These are phyloP conservation scores for Ophiostoma himal-ulmi DNA, from an alignment of 2,329 filamentous ascomycete genomes.

Conservation along the genomic window DNA sequence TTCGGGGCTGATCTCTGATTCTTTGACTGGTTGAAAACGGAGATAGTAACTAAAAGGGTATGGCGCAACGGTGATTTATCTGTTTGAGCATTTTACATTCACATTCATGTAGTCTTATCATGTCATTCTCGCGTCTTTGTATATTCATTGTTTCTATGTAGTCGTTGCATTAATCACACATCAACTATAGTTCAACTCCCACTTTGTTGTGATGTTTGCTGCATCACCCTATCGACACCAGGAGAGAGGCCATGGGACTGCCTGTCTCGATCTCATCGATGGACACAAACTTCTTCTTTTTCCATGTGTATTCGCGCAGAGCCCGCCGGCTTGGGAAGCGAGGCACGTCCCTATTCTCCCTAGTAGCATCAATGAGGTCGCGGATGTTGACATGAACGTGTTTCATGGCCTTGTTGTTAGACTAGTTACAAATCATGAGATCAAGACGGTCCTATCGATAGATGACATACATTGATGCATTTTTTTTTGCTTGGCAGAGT, in stretches of 20 bases:
- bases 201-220: neutral
- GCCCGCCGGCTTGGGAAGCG: neutral
- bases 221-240: neutral
- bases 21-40: neutral
- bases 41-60: constrained; percentile 1
- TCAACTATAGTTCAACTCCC: constrained; percentile 33
- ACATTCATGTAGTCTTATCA: neutral
- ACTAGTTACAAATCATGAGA: neutral
- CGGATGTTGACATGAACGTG: neutral
- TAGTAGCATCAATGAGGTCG: neutral
- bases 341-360: neutral
- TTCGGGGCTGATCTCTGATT: constrained; percentile 47
- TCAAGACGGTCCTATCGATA: neutral
- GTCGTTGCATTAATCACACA: neutral
- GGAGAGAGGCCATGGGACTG: neutral
- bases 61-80: constrained; percentile 8
- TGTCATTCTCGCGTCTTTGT: neutral
- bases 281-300: neutral
- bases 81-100: constrained; percentile 5
- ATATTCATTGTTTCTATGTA: neutral
- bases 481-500: constrained; percentile 40
- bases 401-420: neutral
- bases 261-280: neutral
- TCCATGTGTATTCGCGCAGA: neutral
- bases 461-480: constrained; percentile 31